Evolutionary conservation across 2,329 filamentous ascomycete genomes (phyloP), one percentile per base, ranked within the genome.

Genomic region (Metarhizium robertsii): DNA sequence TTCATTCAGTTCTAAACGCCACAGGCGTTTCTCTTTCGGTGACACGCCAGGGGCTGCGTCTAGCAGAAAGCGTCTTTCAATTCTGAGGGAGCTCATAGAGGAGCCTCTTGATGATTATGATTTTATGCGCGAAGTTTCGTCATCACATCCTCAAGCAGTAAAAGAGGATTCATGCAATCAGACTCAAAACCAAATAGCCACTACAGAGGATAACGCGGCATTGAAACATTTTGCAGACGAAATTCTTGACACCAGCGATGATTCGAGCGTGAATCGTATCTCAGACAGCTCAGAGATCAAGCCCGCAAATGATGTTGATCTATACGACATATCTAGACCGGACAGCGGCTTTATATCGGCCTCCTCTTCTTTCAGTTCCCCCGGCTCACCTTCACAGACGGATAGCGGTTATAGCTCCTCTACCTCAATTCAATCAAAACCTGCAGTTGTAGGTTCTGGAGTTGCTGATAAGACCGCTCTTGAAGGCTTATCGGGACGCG

Each of bases 401-500:
- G 81, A 85, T 61, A 84, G 80, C 30, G 81, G 81, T 16, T 85
- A 85, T 61, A 80, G 80, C 61, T 85, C 81, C 7, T 83, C 78
- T 61, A 70, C 79, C 4, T 85, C 82, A 13, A 65, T 83, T 18
- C 74, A 78, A 43, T 84, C 81, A 0, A 73, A 79, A n/a, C 66
- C 65, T 30, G 70, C 66, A 53, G 68, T 71, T 25, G 62, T 66
- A 8, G 73, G 69, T 25, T 25, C 38, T 16, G 18, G 25, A 14
- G 5, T 7, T 20, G 38, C 30, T 18, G 38, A 34, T 14, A 20
- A 46, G 8, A 13, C 18, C 42, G 29, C 51, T 3, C 16, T 30
- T 47, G 57, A 56, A 50, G 7, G 30, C 38, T 42, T 20, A 56
- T 64, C 11, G 61, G 62, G 64, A 55, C 61, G 65, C 7, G 59